Base-by-base conservation (phyloP, 1,284 basidiomycete species). In the Sporisorium iseilematis-ciliati region DNA sequence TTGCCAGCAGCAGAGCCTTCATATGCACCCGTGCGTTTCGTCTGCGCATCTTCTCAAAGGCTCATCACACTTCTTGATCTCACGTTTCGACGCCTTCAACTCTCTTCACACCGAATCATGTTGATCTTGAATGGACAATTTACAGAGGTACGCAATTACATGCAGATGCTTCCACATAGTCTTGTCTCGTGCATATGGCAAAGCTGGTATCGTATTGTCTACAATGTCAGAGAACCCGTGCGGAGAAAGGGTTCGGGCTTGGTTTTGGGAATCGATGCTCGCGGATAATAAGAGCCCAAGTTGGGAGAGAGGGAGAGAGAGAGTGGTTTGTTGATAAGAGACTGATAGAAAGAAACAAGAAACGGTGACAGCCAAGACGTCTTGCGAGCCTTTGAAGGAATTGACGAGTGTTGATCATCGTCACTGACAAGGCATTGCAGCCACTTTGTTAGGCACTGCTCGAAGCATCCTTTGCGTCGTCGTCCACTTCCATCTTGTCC, bases 151-250 rank as follows among this genome's bases (percentile, higher is more conserved):
- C 41, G 52, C 52, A 42, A 54, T 31, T 41, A 43, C 51, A 59
- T 26, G 62, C 50, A 43, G 57, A 26, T 40, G 59, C 53, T 63
- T 61, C 58, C 58, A 54, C 67, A 45, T 54, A 48, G 16, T 18
- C 21, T 26, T 40, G 54, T 70, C 62, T 70, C 67, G 67, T 70
- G 62, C 67, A 69, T 33, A 48, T 69, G 67, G 67, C 61, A 70
- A 69, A 59, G 58, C 62, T 70, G 67, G 67, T 70, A 70, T 70
- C 62, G 67, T 70, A 70, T 54, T 64, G 67, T 65, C 67, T 70
- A 70, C 67, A 70, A 70, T 64, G 62, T 60, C 62, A 65, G 58
- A 60, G 54, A 54, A 61, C 67, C 67, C 67, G 67, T 48, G 58
- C 67, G 64, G 62, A 65, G 29, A 54, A 26, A 57, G 20, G 50